Conservation (phyloP, 345 rosid species). For the Citrus glauca region DNA sequence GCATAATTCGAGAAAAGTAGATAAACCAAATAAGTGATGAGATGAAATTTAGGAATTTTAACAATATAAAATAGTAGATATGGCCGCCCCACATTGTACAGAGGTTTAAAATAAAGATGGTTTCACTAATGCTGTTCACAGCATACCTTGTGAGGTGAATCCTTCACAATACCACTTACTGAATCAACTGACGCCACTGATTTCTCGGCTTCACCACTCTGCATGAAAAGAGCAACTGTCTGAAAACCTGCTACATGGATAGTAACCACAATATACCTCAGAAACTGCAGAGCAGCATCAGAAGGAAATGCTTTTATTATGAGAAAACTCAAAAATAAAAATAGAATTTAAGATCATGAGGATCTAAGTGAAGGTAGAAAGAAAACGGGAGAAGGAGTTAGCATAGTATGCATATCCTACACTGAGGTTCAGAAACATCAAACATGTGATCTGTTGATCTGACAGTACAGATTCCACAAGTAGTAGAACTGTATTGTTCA, state of each 20-base stretch:
- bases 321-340: neutral
- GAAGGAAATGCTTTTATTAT: constrained; percentile 4
- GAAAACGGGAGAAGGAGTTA: neutral
- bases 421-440: neutral
- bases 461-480: neutral
- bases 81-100: neutral
- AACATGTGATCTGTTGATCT: neutral
- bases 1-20: neutral
- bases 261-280: constrained; percentile 83
- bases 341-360: neutral
- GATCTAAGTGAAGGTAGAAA: neutral
- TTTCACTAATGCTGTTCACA: neutral
- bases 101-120: neutral
- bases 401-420: neutral
- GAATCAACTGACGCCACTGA: constrained; percentile 37
- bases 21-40: neutral
- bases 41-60: neutral
- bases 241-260: constrained; percentile 96
- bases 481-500: neutral
- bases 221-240: constrained; percentile 99
- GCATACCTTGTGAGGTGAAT: constrained; percentile 75
- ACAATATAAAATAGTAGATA: neutral
- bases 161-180: constrained; percentile 48
- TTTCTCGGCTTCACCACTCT: constrained; percentile 72
- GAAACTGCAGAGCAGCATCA: constrained; percentile 42